Evolutionary conservation across 257 asterid genomes (phyloP).

Genomic region (Linaria vulgaris): DNA sequence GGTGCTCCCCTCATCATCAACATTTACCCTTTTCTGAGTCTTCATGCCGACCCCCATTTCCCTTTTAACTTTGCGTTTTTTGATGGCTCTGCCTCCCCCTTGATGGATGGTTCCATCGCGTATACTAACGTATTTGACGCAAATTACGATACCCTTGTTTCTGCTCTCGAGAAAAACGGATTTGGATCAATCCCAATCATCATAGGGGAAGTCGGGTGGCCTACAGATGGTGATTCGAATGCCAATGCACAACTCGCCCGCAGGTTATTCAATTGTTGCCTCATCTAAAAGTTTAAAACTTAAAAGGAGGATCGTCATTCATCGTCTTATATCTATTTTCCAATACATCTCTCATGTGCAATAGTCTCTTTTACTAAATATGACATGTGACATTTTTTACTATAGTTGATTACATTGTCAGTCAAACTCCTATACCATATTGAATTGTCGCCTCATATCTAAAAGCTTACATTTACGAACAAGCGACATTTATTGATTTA

Average conservation of each 20-base stretch:
- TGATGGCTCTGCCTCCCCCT: constrained; percentile 59
- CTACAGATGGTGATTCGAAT: constrained; percentile 64
- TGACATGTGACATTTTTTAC: no score
- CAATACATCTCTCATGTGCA: no score
- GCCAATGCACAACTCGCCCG: constrained; percentile 63
- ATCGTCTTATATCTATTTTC: no score
- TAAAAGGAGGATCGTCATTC: no score
- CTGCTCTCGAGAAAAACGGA: constrained; percentile 80
- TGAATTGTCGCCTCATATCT: no score
- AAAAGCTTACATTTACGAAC: no score
- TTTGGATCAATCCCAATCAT: constrained; percentile 51
- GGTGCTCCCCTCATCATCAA: constrained; percentile 74
- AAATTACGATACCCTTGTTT: constrained; percentile 75
- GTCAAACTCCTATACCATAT: no score
- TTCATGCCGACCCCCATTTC: constrained; percentile 61
- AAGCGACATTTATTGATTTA: no score
- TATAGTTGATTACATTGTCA: no score
- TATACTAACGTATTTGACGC: constrained; percentile 83
- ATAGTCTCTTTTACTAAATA: no score
- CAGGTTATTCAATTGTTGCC: constrained; percentile 25
- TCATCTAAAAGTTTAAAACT: no score
- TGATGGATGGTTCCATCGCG: constrained; percentile 57
- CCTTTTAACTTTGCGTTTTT: constrained; percentile 79
- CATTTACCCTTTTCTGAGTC: constrained; percentile 89
- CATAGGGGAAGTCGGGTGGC: constrained; percentile 94